These are phyloP conservation scores for Xylariaceae sp. DNA, from an alignment of 2,329 filamentous ascomycete species.

Conservation along the genomic window DNA sequence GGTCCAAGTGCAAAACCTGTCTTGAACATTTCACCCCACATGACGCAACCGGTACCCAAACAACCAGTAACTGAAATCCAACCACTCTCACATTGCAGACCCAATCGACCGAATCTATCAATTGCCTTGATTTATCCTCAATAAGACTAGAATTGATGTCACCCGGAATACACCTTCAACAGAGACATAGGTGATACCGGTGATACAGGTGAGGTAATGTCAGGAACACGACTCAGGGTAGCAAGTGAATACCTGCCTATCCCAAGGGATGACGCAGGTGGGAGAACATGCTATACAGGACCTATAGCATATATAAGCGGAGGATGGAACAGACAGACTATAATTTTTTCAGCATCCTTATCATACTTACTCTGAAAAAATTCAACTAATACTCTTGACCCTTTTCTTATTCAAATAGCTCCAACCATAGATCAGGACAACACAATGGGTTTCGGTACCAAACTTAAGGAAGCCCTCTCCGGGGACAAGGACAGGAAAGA, in stretches of 20 bases:
- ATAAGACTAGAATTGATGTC: not conserved
- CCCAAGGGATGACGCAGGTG: too few species aligned
- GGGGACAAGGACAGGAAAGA: slow-evolving; percentile 15
- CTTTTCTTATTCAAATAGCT: not conserved
- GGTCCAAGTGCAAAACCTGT: too few species aligned
- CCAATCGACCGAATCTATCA: too few species aligned
- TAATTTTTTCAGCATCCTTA: too few species aligned
- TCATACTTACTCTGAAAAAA: too few species aligned
- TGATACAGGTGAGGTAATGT: not conserved
- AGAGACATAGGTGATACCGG: not conserved
- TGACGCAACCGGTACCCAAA: not conserved
- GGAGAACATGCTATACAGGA: too few species aligned
- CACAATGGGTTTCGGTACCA: slow-evolving; percentile 22
- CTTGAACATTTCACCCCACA: too few species aligned
- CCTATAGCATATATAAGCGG: too few species aligned
- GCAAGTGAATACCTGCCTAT: too few species aligned
- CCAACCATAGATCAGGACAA: not conserved
- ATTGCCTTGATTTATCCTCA: not conserved
- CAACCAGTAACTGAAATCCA: not conserved
- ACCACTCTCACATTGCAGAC: too few species aligned
- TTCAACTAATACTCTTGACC: not conserved
- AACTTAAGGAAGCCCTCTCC: slow-evolving; percentile 24
- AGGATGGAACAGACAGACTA: too few species aligned
- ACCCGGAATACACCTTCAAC: not conserved
- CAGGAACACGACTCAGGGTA: too few species aligned